A percentile compares a stretch with the other conserved stretches of the same genome.
Evolutionary conservation across 2,329 filamentous ascomycete genomes (phyloP).

Genomic region (Akanthomyces muscarius): DNA sequence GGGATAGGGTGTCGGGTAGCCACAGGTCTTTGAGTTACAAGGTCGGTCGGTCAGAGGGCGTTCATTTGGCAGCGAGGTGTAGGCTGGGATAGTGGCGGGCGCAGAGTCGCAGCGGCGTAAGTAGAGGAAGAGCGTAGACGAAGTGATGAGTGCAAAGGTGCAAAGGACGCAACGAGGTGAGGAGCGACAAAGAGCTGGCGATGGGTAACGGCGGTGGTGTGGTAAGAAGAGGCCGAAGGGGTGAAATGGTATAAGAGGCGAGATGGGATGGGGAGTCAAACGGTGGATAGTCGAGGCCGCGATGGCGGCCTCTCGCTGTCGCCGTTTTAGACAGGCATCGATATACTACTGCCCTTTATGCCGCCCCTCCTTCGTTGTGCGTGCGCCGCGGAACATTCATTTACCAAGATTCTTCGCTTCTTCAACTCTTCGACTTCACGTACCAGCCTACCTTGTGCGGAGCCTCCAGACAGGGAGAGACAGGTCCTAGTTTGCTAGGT

Average conservation of each 20-base stretch:
- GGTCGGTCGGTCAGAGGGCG: background rate
- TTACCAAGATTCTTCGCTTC: too few species aligned
- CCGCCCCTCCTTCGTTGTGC: too few species aligned
- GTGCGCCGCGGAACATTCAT: too few species aligned
- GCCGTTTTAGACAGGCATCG: too few species aligned
- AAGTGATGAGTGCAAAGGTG: background rate
- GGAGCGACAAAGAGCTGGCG: background rate
- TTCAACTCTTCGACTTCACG: too few species aligned
- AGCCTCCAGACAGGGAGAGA: too few species aligned
- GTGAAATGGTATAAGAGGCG: constrained; percentile 14
- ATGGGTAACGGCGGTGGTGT: constrained; percentile 5
- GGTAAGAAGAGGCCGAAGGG: constrained; percentile 3
- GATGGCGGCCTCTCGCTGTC: too few species aligned
- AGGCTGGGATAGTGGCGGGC: background rate
- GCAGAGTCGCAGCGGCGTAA: background rate
- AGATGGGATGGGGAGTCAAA: constrained; percentile 9
- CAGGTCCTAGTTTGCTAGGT: too few species aligned
- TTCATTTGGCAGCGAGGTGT: background rate
- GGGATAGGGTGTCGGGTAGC: background rate
- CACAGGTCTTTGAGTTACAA: background rate
- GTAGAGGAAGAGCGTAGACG: background rate
- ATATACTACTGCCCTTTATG: too few species aligned
- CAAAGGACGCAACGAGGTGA: background rate
- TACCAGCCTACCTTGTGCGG: too few species aligned
- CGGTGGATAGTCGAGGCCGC: background rate